A percentile compares a stretch with the other conserved stretches of the same genome.
phyloP scores from a whole-genome alignment of 2,329 filamentous ascomycete species.

The Scleromitrula shiraiana region DNA sequence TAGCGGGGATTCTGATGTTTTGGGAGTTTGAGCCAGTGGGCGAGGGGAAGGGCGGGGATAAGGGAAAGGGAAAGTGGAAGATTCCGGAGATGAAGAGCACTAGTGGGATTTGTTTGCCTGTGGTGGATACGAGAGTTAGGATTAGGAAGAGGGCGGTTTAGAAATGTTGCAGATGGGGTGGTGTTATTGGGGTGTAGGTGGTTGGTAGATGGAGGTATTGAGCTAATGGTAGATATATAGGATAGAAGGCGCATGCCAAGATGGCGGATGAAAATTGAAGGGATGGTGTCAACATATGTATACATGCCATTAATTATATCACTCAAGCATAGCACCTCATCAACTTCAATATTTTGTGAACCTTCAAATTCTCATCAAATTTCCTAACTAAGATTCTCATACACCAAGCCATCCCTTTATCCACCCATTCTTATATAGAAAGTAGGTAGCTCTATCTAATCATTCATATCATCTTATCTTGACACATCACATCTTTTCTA shows the following conservation, averaged over 20 bases:
- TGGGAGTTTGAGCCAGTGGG: conserved; percentile 46
- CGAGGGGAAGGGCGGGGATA: conserved; percentile 22
- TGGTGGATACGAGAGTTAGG: conserved; percentile 44
- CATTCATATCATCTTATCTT: neutral
- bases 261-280: too few species aligned
- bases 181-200: neutral
- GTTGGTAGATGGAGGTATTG: neutral
- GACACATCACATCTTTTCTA: too few species aligned
- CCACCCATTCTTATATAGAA: too few species aligned
- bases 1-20: conserved; percentile 43
- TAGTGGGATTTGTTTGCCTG: conserved; percentile 42
- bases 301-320: too few species aligned
- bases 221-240: too few species aligned
- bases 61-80: conserved; percentile 33
- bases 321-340: too few species aligned
- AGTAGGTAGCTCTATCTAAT: too few species aligned
- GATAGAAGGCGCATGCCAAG: too few species aligned
- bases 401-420: neutral
- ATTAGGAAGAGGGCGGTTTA: conserved; percentile 36
- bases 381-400: neutral
- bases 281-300: too few species aligned
- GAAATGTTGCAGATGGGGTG: too few species aligned
- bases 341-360: neutral
- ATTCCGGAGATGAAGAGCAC: conserved; percentile 42
- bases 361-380: neutral